These are phyloP conservation scores for Cytidiella melzeri DNA, from an alignment of 768 basidiomycete species.

Conservation along the genomic window DNA sequence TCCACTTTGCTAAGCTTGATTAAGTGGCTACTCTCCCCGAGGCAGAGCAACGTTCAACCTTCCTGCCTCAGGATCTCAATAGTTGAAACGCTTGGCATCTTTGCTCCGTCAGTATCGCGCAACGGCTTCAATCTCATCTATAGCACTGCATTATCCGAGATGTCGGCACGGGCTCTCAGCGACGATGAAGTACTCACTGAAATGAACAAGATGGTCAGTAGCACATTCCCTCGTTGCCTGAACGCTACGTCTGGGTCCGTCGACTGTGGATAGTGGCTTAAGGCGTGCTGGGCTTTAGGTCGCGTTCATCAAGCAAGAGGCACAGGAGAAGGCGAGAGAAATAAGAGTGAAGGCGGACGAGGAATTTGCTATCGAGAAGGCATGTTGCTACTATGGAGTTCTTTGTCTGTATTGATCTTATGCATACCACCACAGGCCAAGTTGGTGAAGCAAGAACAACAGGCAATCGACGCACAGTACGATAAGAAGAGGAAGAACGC, in stretches of 20 bases:
- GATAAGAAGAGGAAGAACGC: conserved; percentile 96
- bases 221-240: conserved; percentile 4
- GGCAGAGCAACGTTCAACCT: background rate
- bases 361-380: conserved; percentile 99
- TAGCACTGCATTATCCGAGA: conserved; percentile 32
- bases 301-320: conserved; percentile 98
- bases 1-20: background rate
- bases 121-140: no score
- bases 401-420: background rate
- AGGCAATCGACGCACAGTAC: conserved; percentile 88
- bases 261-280: conserved; percentile 6
- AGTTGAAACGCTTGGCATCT: background rate
- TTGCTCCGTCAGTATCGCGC: background rate
- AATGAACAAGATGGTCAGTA: conserved; percentile 96
- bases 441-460: conserved; percentile 93
- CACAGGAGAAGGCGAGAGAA: conserved; percentile 94
- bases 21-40: background rate
- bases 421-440: conserved; percentile 58
- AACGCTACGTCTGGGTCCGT: conserved; percentile 4
- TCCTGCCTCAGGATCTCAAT: background rate
- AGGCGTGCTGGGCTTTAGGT: conserved; percentile 45
- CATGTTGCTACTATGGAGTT: conserved; percentile 18
- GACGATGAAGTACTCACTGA: conserved; percentile 94
- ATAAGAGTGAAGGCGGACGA: conserved; percentile 97
- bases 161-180: conserved; percentile 76